These are phyloP conservation scores for Ogataea wickerhamii DNA, from an alignment of 805 yeast genomes.

Conservation along the genomic window DNA sequence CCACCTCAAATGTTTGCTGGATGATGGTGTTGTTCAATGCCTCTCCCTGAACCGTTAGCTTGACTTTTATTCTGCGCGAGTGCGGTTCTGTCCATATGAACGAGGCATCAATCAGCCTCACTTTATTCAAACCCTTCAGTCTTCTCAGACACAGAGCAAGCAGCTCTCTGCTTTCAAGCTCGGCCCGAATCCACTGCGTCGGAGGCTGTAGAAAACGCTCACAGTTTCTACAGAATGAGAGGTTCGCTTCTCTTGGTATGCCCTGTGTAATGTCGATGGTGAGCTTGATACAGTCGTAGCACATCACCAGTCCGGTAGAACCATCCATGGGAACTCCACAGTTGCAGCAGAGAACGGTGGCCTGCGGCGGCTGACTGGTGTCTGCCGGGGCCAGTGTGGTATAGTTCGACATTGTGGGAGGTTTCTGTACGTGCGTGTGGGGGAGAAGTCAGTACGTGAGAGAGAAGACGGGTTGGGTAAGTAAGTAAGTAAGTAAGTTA, in stretches of 20 bases:
- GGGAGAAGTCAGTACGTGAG: no score
- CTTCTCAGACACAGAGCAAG: constrained; percentile 86
- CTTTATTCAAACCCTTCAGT: constrained; percentile 81
- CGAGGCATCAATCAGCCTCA: constrained; percentile 86
- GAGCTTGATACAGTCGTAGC: constrained; percentile 93
- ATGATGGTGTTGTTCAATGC: constrained; percentile 88
- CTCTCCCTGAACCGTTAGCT: constrained; percentile 94
- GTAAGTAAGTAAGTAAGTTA: no score
- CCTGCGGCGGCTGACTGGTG: constrained; percentile 33
- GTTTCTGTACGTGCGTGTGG: no score
- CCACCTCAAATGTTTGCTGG: constrained; percentile 93
- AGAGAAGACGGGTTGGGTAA: no score
- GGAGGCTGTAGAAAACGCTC: constrained; percentile 96
- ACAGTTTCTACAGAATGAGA: constrained; percentile 95
- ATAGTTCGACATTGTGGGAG: constrained; percentile 46
- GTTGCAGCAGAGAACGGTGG: constrained; percentile 94
- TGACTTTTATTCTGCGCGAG: constrained; percentile 88
- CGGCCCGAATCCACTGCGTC: constrained; percentile 85
- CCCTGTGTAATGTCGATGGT: constrained; percentile 94
- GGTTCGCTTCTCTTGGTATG: constrained; percentile 88
- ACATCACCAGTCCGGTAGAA: constrained; percentile 87
- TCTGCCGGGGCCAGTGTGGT: constrained; percentile 40
- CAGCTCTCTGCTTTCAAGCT: constrained; percentile 87
- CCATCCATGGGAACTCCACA: constrained; percentile 99
- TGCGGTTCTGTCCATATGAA: constrained; percentile 99